These are phyloP conservation scores for Bryoglossum gracile DNA, from an alignment of 495 filamentous ascomycete species.

Conservation along the genomic window DNA sequence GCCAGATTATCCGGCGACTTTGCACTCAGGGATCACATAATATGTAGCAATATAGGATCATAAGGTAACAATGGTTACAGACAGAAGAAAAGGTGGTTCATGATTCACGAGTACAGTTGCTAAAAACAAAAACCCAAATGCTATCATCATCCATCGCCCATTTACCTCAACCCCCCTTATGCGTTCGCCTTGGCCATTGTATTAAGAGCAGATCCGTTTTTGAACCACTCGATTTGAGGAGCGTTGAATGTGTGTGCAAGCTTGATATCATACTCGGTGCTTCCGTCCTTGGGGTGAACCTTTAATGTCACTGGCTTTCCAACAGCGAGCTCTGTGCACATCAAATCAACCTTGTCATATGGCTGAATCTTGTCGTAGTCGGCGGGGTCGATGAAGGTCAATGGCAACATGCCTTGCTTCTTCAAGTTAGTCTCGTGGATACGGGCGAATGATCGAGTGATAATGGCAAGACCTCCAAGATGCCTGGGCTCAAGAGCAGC, in stretches of 20 bases:
- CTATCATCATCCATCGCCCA: background rate
- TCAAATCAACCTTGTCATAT: constrained; percentile 82
- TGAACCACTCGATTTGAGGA: constrained; percentile 96
- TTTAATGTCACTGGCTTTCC: constrained; percentile 89
- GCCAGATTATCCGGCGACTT: too few relatives aligned
- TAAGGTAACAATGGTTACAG: too few relatives aligned
- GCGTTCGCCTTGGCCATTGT: background rate
- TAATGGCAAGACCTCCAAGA: constrained; percentile 94
- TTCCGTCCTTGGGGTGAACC: constrained; percentile 82
- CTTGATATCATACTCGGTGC: constrained; percentile 71
- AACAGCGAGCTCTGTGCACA: constrained; percentile 85
- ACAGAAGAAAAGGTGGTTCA: too few relatives aligned
- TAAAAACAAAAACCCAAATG: background rate
- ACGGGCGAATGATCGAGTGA: constrained; percentile 93
- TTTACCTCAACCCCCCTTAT: background rate
- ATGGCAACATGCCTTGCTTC: constrained; percentile 99
- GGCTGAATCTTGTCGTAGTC: constrained; percentile 97
- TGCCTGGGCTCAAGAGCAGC: constrained; percentile 96
- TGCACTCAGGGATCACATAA: too few relatives aligned
- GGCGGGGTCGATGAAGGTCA: constrained; percentile 88
- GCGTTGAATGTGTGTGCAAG: constrained; percentile 96
- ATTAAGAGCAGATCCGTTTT: constrained; percentile 78
- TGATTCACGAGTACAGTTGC: background rate
- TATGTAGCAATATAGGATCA: too few relatives aligned
- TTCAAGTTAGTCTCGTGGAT: constrained; percentile 99